Base-by-base conservation (phyloP, 78 protist species). In the Dictyostelium capitatum region DNA sequence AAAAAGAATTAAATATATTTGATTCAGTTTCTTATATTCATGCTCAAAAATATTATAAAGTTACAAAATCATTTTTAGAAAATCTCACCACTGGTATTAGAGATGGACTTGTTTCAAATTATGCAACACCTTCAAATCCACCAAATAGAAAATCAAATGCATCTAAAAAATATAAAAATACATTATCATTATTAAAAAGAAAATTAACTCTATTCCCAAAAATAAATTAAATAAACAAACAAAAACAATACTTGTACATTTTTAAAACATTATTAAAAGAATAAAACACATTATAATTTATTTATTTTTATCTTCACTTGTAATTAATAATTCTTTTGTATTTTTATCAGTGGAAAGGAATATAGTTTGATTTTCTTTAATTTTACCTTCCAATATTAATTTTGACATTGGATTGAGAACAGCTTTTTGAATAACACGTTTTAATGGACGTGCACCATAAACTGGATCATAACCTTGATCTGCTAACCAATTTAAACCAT, bases 371-470 rank as follows among this genome's bases (percentile, higher is more conserved):
- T 57, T 17, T 15, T 91, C 95, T 62, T 57, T 53, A 20, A 91
- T 77, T 59, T 82, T 12, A 57, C 90, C 96, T 65, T 84, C 84
- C 14, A 94, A 50, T n/a, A 94, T 94, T 30, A 32, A 11, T 62
- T 74, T 94, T 5, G 89, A 78, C 65, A 99, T 81, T 75, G 78
- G 83, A 19, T 98, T 99, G 48, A 97, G 89, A 20, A 99, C n/a
- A 32, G 89, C 47, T 59, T 85, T 82, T 95, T 99, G 99, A 37
- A 99, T 2, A 77, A 80, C 97, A 43, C 99, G 89, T 30, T 90
- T 90, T 8, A 90, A 46, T 30, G 99, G 99, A 37, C 99, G 92
- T 9, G 99, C 99, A 64, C 99, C 99, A 64, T 95, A 98, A 37
- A 46, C 80, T 6, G 99, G 98, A 32, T 96, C 97, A 91, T 98